These are phyloP conservation scores for Alternaria sp. DNA, from an alignment of 2,329 filamentous ascomycete species.

Conservation along the genomic window DNA sequence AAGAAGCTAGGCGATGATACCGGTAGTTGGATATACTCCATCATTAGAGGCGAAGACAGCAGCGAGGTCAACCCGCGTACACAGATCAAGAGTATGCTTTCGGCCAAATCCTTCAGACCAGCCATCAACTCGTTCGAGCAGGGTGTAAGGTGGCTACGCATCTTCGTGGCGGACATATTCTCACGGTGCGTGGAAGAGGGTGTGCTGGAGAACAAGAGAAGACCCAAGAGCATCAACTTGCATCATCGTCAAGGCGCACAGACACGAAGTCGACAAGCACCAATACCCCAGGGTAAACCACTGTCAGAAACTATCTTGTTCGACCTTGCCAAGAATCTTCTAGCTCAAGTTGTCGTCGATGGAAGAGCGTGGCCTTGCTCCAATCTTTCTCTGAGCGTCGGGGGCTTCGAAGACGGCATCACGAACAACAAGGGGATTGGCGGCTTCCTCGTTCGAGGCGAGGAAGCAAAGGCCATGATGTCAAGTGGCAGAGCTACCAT, in stretches of 20 bases:
- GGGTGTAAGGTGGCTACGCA: constrained; percentile 82
- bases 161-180: constrained; percentile 91
- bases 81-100: constrained; percentile 96
- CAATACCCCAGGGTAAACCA: constrained; percentile 76
- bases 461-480: constrained; percentile 59
- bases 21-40: constrained; percentile 82
- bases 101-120: constrained; percentile 92
- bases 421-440: constrained; percentile 86
- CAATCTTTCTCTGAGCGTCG: constrained; percentile 87
- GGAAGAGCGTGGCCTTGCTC: constrained; percentile 86
- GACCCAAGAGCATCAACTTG: constrained; percentile 84
- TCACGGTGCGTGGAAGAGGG: constrained; percentile 89
- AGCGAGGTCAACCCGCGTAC: constrained; percentile 91
- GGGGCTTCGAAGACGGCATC: constrained; percentile 89
- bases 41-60: constrained; percentile 82
- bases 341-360: constrained; percentile 78
- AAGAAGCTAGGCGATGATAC: constrained; percentile 82
- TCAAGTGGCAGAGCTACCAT: constrained; percentile 18
- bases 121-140: constrained; percentile 79
- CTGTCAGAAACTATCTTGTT: constrained; percentile 77
- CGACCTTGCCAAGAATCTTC: constrained; percentile 74
- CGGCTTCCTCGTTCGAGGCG: constrained; percentile 76
- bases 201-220: constrained; percentile 82
- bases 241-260: constrained; percentile 79
- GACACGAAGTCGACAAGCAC: constrained; percentile 74